Conservation (phyloP, 306 rosid genomes). For the Acmispon strigosus region DNA sequence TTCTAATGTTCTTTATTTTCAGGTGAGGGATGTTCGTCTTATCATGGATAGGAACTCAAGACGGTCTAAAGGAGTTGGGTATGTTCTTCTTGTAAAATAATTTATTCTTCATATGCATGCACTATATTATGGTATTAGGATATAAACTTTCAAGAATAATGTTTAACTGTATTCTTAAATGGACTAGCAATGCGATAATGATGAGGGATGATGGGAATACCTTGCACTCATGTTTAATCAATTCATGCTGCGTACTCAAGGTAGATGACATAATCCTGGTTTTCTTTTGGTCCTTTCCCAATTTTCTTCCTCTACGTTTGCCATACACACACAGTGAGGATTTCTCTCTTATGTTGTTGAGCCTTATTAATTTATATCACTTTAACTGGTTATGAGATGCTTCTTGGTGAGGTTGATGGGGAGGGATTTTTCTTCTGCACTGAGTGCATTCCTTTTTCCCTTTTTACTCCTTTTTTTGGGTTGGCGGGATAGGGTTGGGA, state of each 20-base stretch:
- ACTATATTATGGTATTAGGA: conserved; percentile 49
- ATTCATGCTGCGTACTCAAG: conserved; percentile 99
- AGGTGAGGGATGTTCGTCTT: conserved; percentile 99
- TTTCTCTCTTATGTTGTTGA: conserved; percentile 38
- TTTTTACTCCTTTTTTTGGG: neutral
- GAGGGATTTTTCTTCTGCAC: neutral
- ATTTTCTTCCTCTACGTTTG: conserved; percentile 54
- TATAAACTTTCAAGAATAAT: conserved; percentile 67
- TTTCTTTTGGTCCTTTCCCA: conserved; percentile 50
- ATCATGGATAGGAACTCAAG: conserved; percentile 99
- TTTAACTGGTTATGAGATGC: conserved; percentile 23
- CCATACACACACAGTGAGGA: conserved; percentile 34
- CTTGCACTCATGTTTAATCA: conserved; percentile 99
- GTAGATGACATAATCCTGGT: conserved; percentile 93
- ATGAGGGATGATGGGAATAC: conserved; percentile 99
- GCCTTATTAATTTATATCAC: conserved; percentile 30
- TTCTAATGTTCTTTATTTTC: conserved; percentile 24
- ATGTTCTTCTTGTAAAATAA: conserved; percentile 37
- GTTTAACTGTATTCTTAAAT: conserved; percentile 99
- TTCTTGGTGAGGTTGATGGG: neutral
- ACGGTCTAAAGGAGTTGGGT: conserved; percentile 99
- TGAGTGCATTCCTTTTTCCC: neutral
- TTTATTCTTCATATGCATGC: conserved; percentile 37
- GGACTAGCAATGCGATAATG: conserved; percentile 99
- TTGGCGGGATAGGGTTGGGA: neutral